Base-by-base conservation (phyloP, 306 rosid genomes). In the Crotalaria pallida region DNA sequence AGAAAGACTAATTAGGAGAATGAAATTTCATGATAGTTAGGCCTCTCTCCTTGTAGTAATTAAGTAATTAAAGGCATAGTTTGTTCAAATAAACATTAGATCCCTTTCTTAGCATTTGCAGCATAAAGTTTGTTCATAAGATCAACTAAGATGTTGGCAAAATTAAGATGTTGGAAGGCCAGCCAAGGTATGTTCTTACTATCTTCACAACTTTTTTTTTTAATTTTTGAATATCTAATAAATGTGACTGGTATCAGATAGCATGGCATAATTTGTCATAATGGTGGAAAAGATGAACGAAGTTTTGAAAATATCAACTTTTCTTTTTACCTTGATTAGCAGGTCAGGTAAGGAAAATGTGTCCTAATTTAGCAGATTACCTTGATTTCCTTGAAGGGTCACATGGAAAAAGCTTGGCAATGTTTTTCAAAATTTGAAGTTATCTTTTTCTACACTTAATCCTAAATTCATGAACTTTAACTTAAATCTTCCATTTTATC, bases 71-170 rank as follows among this genome's bases (percentile, higher is more conserved):
- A 65, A 22, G 29, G 6, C 52, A 29, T 19, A 66, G 33, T 66
- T 44, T 56, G 1, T 66, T 45, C 9, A 29, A 21, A 44, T 48
- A 21, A 4, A 26, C 17, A 47, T 45, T 31, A 23, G 34, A 26
- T 68, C 12, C 63, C 58, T 57, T 47, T 21, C 5, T 55, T 33
- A 65, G 64, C 27, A 17, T 18, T 53, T 24, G 63, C 71, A 56
- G 7, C 19, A 7, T 38, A 58, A 63, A 65, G 34, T 61, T 44
- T 55, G 67, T 40, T 69, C 27, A 7, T 45, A 43, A 40, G 62
- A 67, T 68, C 58, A 27, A 59, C 64, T 79, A 72, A 55, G 44
- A 82, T 80, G 92, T 73, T 72, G 69, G 33, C 83, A 58, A 87
- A 76, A 61, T 31, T 74, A 50, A 73, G 57, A 59, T 27, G 79